These are phyloP conservation scores for Dysphania ambrosioides DNA, from an alignment of 148 eudicot genomes.

Conservation along the genomic window DNA sequence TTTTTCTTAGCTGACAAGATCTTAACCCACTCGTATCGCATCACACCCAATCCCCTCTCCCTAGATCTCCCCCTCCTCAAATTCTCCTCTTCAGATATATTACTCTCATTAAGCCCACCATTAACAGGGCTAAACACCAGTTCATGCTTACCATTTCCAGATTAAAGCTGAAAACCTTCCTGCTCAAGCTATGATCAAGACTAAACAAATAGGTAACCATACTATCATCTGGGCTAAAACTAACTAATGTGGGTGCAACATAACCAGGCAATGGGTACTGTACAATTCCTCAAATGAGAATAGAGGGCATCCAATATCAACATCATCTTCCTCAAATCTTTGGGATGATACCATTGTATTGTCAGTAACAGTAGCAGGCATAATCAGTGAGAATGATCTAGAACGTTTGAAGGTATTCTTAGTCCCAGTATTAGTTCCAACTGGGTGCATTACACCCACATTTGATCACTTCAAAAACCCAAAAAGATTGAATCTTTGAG, in stretches of 20 bases:
- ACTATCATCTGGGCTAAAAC: slow-evolving; percentile 87
- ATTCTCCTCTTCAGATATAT: slow-evolving; percentile 89
- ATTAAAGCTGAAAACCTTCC: slow-evolving; percentile 69
- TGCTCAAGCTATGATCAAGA: slow-evolving; percentile 65
- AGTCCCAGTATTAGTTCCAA: slow-evolving; percentile 33
- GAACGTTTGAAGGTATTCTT: slow-evolving; percentile 54
- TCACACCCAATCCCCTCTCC: slow-evolving; percentile 94
- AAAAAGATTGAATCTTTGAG: slow-evolving; percentile 12
- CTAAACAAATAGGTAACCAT: slow-evolving; percentile 67
- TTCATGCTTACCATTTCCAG: slow-evolving; percentile 55
- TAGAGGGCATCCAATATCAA: slow-evolving; percentile 5
- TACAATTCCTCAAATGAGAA: slow-evolving; percentile 91
- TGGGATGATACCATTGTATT: slow-evolving; percentile 35
- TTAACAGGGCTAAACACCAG: slow-evolving; percentile 77
- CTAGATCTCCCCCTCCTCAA: slow-evolving; percentile 91
- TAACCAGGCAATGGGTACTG: slow-evolving; percentile 89
- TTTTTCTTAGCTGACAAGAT: slow-evolving; percentile 43
- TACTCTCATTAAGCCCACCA: slow-evolving; percentile 95
- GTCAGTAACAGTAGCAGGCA: slow-evolving; percentile 54
- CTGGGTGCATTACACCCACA: slow-evolving; percentile 69
- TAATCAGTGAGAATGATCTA: slow-evolving; percentile 44
- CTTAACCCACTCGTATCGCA: slow-evolving; percentile 95
- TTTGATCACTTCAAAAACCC: slow-evolving; percentile 1
- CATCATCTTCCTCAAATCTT: slow-evolving; percentile 26
- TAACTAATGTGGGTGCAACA: slow-evolving; percentile 55